Conservation (phyloP, 495 filamentous ascomycete species). For the Pyronema domesticum region DNA sequence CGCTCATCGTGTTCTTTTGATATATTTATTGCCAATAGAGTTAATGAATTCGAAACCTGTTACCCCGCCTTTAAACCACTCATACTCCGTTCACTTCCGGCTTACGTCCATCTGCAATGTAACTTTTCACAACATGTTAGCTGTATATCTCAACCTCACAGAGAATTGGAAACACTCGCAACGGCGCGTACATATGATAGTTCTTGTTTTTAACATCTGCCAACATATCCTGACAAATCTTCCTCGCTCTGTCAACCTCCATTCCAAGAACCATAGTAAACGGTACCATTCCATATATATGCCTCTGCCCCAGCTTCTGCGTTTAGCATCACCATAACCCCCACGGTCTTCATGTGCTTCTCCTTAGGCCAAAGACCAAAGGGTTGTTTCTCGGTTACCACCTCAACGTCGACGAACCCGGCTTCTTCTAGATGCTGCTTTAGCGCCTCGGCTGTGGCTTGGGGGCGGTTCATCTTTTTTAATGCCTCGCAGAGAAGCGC, state of each 20-base stretch:
- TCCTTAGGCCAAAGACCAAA: conserved; percentile 11
- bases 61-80: no score
- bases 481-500: background rate
- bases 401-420: conserved; percentile 25
- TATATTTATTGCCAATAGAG: no score
- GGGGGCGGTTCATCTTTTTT: background rate
- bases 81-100: no score
- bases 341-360: conserved; percentile 1
- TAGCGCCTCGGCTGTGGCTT: conserved; percentile 7
- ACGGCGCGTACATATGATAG: conserved; percentile 2
- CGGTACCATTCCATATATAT: conserved; percentile 2
- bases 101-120: no score
- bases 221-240: conserved; percentile 3
- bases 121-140: no score
- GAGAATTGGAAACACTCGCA: no score
- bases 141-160: no score
- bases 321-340: no score
- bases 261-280: conserved; percentile 9
- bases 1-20: no score
- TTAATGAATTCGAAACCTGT: no score
- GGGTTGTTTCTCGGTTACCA: conserved; percentile 6
- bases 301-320: no score
- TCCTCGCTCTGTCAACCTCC: background rate
- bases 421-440: conserved; percentile 10
- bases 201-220: conserved; percentile 2